Evolutionary conservation across 257 asterid genomes (phyloP).

Genomic region (Solanum ahanhuiri): DNA sequence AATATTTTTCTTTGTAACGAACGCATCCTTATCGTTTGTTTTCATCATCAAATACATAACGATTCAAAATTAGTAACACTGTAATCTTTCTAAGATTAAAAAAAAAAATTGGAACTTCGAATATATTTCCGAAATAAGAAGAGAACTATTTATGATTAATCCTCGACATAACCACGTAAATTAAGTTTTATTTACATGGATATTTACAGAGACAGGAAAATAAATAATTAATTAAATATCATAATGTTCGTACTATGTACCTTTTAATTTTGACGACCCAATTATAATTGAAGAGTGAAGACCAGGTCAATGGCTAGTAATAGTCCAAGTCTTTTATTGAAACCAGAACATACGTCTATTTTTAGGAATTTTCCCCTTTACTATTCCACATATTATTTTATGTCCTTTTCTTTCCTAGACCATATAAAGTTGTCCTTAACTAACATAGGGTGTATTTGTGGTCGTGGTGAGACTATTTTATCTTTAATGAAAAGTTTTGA

Average conservation of each 20-base stretch:
- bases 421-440: no score
- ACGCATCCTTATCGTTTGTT: no score
- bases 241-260: neutral
- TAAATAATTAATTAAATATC: neutral
- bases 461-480: no score
- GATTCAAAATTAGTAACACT: neutral
- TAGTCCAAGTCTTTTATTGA: neutral
- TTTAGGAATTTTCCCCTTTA: neutral
- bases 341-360: neutral
- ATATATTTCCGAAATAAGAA: neutral
- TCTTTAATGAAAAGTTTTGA: no score
- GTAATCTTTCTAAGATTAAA: neutral
- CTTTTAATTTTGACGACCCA: neutral
- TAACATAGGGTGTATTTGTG: no score
- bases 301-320: neutral
- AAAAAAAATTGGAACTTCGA: neutral
- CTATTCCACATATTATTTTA: neutral
- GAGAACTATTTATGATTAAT: neutral
- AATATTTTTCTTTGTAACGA: no score
- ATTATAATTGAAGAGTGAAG: neutral
- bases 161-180: neutral
- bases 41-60: neutral
- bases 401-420: no score
- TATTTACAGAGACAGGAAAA: neutral
- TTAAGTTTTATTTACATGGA: neutral